A percentile compares a stretch with the other conserved stretches of the same genome.
Conservation (phyloP, 768 basidiomycete genomes). For the Jaapia argillacea region DNA sequence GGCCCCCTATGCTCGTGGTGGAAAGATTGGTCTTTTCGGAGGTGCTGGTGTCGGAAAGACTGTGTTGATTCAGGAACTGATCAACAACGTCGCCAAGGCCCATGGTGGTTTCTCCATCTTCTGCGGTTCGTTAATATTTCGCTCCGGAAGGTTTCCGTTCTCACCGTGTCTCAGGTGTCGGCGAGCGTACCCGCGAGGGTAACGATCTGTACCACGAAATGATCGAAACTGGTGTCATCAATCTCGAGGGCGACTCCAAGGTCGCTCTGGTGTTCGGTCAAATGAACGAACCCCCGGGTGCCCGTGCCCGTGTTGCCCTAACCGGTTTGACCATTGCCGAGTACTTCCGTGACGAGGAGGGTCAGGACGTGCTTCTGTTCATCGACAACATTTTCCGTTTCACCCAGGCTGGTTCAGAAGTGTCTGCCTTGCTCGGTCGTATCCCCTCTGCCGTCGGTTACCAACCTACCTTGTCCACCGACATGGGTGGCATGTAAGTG, state of each 20-base stretch:
- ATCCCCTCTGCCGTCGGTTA: slow-evolving; percentile 99
- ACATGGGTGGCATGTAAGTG: slow-evolving; percentile 98
- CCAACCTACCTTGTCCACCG: slow-evolving; percentile 98
- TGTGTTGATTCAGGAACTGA: slow-evolving; percentile 98
- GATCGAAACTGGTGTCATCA: slow-evolving; percentile 99
- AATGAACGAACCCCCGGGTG: slow-evolving; percentile 99
- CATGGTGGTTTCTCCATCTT: slow-evolving; percentile 99
- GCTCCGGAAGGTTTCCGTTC: neutral
- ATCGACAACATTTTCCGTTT: slow-evolving; percentile 99
- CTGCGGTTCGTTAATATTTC: slow-evolving; percentile 51
- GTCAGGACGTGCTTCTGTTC: slow-evolving; percentile 99
- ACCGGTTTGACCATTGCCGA: slow-evolving; percentile 99
- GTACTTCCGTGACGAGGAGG: slow-evolving; percentile 99
- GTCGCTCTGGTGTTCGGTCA: slow-evolving; percentile 99
- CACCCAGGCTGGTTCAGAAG: slow-evolving; percentile 99
- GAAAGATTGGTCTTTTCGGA: slow-evolving; percentile 99
- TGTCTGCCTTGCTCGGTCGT: slow-evolving; percentile 99
- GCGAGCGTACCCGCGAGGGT: slow-evolving; percentile 99
- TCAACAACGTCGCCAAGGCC: slow-evolving; percentile 99
- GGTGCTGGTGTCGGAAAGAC: slow-evolving; percentile 99
- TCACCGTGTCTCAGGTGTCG: slow-evolving; percentile 62
- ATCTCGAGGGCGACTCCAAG: slow-evolving; percentile 99
- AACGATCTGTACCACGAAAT: slow-evolving; percentile 99
- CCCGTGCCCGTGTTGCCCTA: slow-evolving; percentile 99
- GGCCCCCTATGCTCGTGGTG: slow-evolving; percentile 99